These are phyloP conservation scores for Glycine latifolia DNA, from an alignment of 306 rosid species.

Conservation along the genomic window DNA sequence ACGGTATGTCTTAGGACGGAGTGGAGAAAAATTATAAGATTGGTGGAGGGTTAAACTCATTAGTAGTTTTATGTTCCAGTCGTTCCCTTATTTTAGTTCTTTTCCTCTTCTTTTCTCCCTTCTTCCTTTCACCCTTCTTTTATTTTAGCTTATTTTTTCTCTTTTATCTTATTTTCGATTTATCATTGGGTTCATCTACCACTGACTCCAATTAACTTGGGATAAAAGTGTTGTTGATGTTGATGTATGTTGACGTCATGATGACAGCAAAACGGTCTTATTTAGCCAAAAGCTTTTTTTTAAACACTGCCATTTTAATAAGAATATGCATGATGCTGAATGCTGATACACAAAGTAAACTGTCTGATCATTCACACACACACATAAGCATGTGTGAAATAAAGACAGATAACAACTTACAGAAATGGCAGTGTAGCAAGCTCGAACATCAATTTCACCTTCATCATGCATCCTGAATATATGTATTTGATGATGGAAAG, in stretches of 20 bases:
- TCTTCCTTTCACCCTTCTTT: too few relatives aligned
- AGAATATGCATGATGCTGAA: constrained; percentile 23
- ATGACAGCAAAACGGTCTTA: constrained; percentile 27
- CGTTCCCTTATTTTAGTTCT: too few relatives aligned
- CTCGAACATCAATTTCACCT: constrained; percentile 94
- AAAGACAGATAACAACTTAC: constrained; percentile 59
- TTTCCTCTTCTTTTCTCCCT: too few relatives aligned
- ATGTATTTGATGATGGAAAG: constrained; percentile 30
- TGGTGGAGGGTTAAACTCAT: too few relatives aligned
- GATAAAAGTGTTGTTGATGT: too few relatives aligned
- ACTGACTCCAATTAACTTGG: too few relatives aligned
- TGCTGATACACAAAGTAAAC: constrained; percentile 40
- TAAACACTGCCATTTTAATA: constrained; percentile 19
- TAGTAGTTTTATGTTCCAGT: too few relatives aligned
- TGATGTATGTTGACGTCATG: not conserved
- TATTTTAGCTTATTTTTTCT: too few relatives aligned
- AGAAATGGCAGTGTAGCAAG: constrained; percentile 96
- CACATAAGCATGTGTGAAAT: constrained; percentile 16
- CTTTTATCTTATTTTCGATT: too few relatives aligned
- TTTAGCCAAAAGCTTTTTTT: constrained; percentile 12
- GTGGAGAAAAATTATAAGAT: too few relatives aligned
- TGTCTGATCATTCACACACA: not conserved
- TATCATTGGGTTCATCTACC: too few relatives aligned
- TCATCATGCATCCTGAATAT: constrained; percentile 81
- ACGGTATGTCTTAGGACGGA: too few relatives aligned